These are phyloP conservation scores for Leptographium flavum DNA, from an alignment of 2,329 filamentous ascomycete genomes.

Conservation along the genomic window DNA sequence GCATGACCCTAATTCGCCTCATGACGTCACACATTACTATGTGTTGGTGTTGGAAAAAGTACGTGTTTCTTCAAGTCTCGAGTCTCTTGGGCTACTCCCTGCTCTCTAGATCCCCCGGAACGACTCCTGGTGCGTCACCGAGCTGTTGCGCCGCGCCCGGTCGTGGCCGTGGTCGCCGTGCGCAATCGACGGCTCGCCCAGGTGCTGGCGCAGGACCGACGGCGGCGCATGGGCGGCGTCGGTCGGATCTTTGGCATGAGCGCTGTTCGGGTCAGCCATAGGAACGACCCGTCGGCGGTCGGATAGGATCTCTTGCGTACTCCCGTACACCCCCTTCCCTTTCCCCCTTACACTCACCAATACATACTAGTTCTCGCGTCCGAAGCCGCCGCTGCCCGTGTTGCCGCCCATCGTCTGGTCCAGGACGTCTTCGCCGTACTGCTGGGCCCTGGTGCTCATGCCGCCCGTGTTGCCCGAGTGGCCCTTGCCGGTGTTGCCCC, in stretches of 20 bases:
- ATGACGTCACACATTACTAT: too few relatives aligned
- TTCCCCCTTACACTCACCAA: conserved; percentile 11
- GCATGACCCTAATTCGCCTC: too few relatives aligned
- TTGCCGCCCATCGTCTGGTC: conserved; percentile 22
- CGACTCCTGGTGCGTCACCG: conserved; percentile 30
- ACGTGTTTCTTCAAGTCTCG: too few relatives aligned
- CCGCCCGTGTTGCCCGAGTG: background rate
- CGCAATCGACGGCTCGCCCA: conserved; percentile 30
- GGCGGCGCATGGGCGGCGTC: conserved; percentile 45
- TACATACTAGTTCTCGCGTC: conserved; percentile 30
- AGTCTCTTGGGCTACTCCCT: background rate
- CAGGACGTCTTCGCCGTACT: background rate
- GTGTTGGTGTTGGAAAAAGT: too few relatives aligned
- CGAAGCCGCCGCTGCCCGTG: background rate
- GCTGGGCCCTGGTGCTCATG: background rate
- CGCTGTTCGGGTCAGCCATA: background rate
- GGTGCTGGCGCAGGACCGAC: conserved; percentile 31
- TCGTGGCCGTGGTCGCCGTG: conserved; percentile 29
- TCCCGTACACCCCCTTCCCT: too few relatives aligned
- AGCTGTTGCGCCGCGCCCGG: conserved; percentile 30
- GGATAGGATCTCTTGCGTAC: too few relatives aligned
- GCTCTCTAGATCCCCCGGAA: conserved; percentile 27
- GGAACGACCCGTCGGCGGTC: too few relatives aligned
- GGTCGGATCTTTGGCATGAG: conserved; percentile 24
- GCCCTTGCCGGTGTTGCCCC: background rate